Evolutionary conservation across 352 stramenopile genomes (phyloP), one percentile per base, ranked within the genome.

Genomic region (Pythium aquatile): DNA sequence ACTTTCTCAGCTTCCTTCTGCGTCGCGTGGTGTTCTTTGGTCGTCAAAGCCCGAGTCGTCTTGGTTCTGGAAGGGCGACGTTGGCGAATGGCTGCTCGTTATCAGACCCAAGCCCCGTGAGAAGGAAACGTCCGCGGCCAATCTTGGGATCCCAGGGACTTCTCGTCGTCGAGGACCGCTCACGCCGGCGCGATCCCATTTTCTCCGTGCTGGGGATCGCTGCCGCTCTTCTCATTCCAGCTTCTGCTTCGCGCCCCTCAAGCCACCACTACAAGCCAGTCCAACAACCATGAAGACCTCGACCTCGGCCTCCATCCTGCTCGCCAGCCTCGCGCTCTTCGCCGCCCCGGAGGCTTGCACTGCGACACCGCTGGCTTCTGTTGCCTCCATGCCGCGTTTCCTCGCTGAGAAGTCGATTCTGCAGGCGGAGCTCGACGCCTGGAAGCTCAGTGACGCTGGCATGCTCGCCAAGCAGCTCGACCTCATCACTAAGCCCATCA

Each of bases 371-470:
- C 13, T 52, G 42, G 28, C 83, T 39, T 70, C 72, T 11, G 70
- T 70, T 1, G 61, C 68, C 16, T 69, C 75, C 17, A 74, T 79
- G 51, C 54, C 52, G 2, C 74, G 83, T 32, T 89, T 85, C 35
- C 73, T 89, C 9, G 70, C 76, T 28, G 71, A 86, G 32, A 79
- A 77, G 54, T 11, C 63, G 4, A 44, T 39, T 17, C 68, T 90
- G 24, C 64, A 76, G 13, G 60, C 63, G 1, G 82, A 88, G 44
- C 68, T 89, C 26, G 64, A 53, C 2, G 42, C 59, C 28, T 90
- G 79, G 80, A 88, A 87, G 65, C 46, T 74, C 33, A 87, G 78
- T 44, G 70, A 72, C 14, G 72, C 72, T 16, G 81, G 81, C 0
- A 61, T 68, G 48, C 76, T 75, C 54, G 82, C 82, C n/a, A 77